Conservation (phyloP, 2,329 filamentous ascomycete genomes). For the Hymenoscyphus scutula region DNA sequence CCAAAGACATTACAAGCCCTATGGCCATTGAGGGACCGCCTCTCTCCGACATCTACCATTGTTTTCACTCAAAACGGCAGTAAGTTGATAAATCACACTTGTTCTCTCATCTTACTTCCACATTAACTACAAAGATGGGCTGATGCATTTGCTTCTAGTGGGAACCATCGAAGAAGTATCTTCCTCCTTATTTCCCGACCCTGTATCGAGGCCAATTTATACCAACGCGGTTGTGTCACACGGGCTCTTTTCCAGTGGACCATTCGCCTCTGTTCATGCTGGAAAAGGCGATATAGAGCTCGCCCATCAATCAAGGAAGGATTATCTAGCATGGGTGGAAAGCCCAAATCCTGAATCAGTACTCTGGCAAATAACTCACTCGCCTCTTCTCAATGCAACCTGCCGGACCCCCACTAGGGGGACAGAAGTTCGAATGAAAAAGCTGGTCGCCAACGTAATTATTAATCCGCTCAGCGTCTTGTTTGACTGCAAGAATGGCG, state of each 20-base stretch:
- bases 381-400: constrained; percentile 45
- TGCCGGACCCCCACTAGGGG: constrained; percentile 41
- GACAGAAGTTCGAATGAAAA: constrained; percentile 75
- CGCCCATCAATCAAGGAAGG: too few species aligned
- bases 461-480: constrained; percentile 85
- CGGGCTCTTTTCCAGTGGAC: constrained; percentile 50
- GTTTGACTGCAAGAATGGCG: constrained; percentile 75
- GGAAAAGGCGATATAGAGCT: constrained; percentile 39
- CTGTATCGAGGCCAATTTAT: constrained; percentile 63
- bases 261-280: constrained; percentile 53
- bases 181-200: constrained; percentile 58
- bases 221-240: constrained; percentile 64
- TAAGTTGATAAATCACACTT: not conserved
- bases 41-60: constrained; percentile 66
- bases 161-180: constrained; percentile 60
- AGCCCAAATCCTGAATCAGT: constrained; percentile 29
- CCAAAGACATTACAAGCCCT: constrained; percentile 62
- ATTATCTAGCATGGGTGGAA: not conserved
- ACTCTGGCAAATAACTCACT: constrained; percentile 41
- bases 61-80: constrained; percentile 79
- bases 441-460: constrained; percentile 75
- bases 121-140: not conserved
- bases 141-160: constrained; percentile 46
- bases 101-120: not conserved
- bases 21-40: constrained; percentile 57